phyloP scores from a whole-genome alignment of 2,329 filamentous ascomycete genomes.

The Apiospora rasikravindrae region DNA sequence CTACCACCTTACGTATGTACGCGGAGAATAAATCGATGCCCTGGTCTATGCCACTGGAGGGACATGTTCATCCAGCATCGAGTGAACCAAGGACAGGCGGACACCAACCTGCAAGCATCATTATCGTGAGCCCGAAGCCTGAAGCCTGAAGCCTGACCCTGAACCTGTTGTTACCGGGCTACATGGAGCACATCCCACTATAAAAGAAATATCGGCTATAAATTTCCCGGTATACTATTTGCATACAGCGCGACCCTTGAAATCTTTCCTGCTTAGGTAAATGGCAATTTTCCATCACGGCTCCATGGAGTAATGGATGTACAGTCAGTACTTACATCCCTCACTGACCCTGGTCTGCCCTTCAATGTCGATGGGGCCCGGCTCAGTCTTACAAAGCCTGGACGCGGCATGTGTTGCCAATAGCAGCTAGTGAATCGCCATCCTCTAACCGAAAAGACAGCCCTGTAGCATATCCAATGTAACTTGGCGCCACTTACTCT shows the following conservation, averaged over 20 bases:
- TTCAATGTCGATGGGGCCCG: background rate
- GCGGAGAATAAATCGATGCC: background rate
- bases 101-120: background rate
- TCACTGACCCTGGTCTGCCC: background rate
- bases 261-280: slow-evolving; percentile 5
- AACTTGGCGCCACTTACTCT: slow-evolving; percentile 15
- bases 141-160: no score
- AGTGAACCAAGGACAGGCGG: background rate
- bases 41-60: background rate
- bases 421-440: slow-evolving; percentile 9
- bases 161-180: background rate
- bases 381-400: background rate
- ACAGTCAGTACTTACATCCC: background rate
- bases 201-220: slow-evolving; percentile 3
- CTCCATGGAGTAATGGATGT: background rate
- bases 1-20: no score
- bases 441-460: slow-evolving; percentile 13
- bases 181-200: background rate
- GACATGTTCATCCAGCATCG: background rate
- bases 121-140: no score
- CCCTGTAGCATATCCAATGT: slow-evolving; percentile 15
- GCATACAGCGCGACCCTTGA: background rate
- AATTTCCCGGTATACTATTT: slow-evolving; percentile 16
- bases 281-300: background rate
- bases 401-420: slow-evolving; percentile 15